Evolutionary conservation across 345 rosid genomes (phyloP), one percentile per base, ranked within the genome.

Genomic region (Arabidopsis arenosa): DNA sequence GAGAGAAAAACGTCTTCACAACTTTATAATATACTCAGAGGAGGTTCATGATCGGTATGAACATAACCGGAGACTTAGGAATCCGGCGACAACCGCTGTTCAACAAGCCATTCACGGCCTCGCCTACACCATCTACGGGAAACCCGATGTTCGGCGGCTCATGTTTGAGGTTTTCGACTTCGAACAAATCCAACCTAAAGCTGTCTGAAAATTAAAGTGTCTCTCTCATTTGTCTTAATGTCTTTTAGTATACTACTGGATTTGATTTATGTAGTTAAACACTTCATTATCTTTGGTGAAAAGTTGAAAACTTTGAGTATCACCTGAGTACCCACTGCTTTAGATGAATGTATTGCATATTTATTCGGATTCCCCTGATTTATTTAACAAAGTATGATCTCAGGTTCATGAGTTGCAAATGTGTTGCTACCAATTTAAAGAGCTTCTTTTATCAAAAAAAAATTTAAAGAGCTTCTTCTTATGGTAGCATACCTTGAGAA

Each of bases 81-180:
- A 94, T 75, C 99, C 96, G 0, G 83, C 96, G 13, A 88, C 96
- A 13, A 90, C 97, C 0, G 91, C 97, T 10, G 91, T 87, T 53
- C 96, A 95, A 62, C 97, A 95, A 83, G 93, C 99, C 47, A 69
- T 95, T 65, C 99, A 95, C 32, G 99, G 99, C 1, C 92, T 95
- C 3, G 80, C 97, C 0, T 95, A 95, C 72, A 83, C 92, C 0
- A 84, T 90, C 37, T 92, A 92, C 3, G 97, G 99, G 17, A 90
- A 92, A 70, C 87, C 97, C 0, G 99, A 95, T 48, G 97, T 92
- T 1, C 78, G 99, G 53, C 87, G 97, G 64, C 92, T 95, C 49
- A 90, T 92, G 97, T 95, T 92, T 47, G 97, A 90, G 69, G 92
- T 92, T 77, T 95, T 95, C 57, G 96, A 95, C 84, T 95, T 95